Evolutionary conservation across 2,329 filamentous ascomycete genomes (phyloP).

Genomic region (Rhinocladiella similis): DNA sequence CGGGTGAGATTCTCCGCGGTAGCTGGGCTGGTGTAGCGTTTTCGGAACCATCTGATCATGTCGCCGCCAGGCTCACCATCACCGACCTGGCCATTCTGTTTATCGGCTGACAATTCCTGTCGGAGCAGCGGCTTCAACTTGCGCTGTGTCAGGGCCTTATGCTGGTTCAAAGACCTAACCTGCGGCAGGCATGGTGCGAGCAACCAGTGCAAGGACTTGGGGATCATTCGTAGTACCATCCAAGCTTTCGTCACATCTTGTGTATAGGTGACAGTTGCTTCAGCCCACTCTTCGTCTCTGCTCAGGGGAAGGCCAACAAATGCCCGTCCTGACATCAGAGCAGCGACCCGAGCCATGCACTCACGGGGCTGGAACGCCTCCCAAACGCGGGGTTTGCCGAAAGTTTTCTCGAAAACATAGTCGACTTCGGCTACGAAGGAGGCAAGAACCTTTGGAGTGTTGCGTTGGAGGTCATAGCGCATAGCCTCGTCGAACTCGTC

Average conservation of each 20-base stretch:
- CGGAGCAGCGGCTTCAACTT: constrained; percentile 2
- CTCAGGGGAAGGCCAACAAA: constrained; percentile 20
- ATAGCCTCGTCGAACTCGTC: constrained; percentile 12
- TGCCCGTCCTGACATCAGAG: constrained; percentile 11
- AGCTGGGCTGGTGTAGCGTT: background rate
- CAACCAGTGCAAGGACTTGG: constrained; percentile 4
- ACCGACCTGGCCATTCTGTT: background rate
- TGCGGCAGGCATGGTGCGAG: background rate
- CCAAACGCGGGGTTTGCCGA: constrained; percentile 1
- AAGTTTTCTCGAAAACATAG: constrained; percentile 1
- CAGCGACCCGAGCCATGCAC: constrained; percentile 8
- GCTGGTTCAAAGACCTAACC: constrained; percentile 4
- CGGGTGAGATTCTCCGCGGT: constrained; percentile 7
- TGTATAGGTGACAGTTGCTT: constrained; percentile 18
- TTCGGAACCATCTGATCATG: constrained; percentile 5
- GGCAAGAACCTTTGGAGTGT: background rate
- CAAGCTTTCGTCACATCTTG: constrained; percentile 12
- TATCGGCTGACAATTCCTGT: background rate
- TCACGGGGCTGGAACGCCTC: background rate
- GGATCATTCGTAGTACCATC: constrained; percentile 8
- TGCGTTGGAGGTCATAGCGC: constrained; percentile 7
- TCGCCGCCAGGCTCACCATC: constrained; percentile 14
- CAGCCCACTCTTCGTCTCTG: constrained; percentile 19
- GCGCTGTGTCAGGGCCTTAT: background rate
- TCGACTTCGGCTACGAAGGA: constrained; percentile 9